Conservation (phyloP, 2,329 filamentous ascomycete species). For the Verticillium dahliae region DNA sequence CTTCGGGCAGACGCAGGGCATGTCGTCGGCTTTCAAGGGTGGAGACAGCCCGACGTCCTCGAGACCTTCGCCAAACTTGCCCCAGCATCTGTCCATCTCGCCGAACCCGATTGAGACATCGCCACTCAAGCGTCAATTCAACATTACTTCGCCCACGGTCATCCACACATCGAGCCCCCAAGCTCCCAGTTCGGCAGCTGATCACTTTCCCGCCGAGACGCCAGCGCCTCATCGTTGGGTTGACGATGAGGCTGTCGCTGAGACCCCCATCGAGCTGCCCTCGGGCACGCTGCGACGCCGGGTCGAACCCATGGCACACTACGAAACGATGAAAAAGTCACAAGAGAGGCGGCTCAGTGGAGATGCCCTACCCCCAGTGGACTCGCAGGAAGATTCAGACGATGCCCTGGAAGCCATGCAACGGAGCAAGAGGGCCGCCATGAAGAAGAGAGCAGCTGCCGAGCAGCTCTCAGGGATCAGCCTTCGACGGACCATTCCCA, state of each 20-base stretch:
- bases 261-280: background rate
- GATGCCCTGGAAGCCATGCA: constrained; percentile 23
- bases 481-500: constrained; percentile 13
- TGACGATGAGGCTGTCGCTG: background rate
- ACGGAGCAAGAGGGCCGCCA: constrained; percentile 28
- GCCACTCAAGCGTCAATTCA: constrained; percentile 41
- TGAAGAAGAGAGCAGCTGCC: constrained; percentile 31
- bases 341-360: constrained; percentile 30
- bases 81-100: constrained; percentile 38
- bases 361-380: constrained; percentile 13
- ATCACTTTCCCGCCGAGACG: background rate
- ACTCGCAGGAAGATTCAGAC: constrained; percentile 27
- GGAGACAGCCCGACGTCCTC: constrained; percentile 49
- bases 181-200: constrained; percentile 4
- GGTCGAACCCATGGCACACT: constrained; percentile 29
- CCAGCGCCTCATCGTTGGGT: background rate
- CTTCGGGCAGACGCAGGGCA: constrained; percentile 45
- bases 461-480: constrained; percentile 34
- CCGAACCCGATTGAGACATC: constrained; percentile 39
- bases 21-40: constrained; percentile 43
- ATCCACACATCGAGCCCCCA: constrained; percentile 34
- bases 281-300: background rate
- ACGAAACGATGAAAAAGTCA: constrained; percentile 39
- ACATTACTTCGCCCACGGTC: constrained; percentile 38
- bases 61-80: constrained; percentile 38